Evolutionary conservation across 495 filamentous ascomycete species (phyloP).

Genomic region (Echria macrotheca): DNA sequence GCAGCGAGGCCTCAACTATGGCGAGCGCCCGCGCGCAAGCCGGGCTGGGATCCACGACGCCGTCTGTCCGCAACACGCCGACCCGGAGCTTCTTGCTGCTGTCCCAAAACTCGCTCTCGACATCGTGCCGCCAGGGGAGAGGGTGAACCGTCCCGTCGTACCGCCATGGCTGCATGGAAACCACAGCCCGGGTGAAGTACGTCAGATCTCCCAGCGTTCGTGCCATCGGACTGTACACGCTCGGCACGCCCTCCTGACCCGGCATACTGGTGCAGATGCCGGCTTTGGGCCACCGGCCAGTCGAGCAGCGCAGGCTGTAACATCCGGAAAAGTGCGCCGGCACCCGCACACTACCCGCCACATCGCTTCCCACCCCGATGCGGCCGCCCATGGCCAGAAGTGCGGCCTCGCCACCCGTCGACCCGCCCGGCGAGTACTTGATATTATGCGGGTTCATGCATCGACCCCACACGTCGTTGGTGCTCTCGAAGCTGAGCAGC

Average conservation of each 20-base stretch:
- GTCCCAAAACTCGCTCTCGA: slow-evolving; percentile 55
- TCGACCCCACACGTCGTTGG: slow-evolving; percentile 84
- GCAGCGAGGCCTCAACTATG: slow-evolving; percentile 62
- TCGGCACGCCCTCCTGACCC: slow-evolving; percentile 86
- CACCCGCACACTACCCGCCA: slow-evolving; percentile 83
- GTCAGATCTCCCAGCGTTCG: slow-evolving; percentile 77
- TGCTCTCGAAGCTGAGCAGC: slow-evolving; percentile 84
- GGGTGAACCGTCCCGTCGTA: slow-evolving; percentile 87
- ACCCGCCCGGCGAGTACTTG: slow-evolving; percentile 85
- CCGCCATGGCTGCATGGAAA: slow-evolving; percentile 85
- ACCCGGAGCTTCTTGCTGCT: slow-evolving; percentile 57
- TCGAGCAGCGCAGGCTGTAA: slow-evolving; percentile 86
- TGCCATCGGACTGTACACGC: slow-evolving; percentile 91
- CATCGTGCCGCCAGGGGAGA: slow-evolving; percentile 65
- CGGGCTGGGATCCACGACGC: slow-evolving; percentile 81
- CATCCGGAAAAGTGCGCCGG: slow-evolving; percentile 91
- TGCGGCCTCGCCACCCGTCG: slow-evolving; percentile 83
- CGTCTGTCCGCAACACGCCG: slow-evolving; percentile 75
- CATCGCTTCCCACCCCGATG: slow-evolving; percentile 94
- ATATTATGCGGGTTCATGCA: slow-evolving; percentile 77
- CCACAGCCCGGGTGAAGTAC: slow-evolving; percentile 76
- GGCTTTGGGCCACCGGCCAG: slow-evolving; percentile 87
- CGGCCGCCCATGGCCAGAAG: slow-evolving; percentile 80
- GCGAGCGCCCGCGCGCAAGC: slow-evolving; percentile 76
- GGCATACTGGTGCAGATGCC: slow-evolving; percentile 87